These are phyloP conservation scores for Neurospora sp. DNA, from an alignment of 2,329 filamentous ascomycete genomes.

Conservation along the genomic window DNA sequence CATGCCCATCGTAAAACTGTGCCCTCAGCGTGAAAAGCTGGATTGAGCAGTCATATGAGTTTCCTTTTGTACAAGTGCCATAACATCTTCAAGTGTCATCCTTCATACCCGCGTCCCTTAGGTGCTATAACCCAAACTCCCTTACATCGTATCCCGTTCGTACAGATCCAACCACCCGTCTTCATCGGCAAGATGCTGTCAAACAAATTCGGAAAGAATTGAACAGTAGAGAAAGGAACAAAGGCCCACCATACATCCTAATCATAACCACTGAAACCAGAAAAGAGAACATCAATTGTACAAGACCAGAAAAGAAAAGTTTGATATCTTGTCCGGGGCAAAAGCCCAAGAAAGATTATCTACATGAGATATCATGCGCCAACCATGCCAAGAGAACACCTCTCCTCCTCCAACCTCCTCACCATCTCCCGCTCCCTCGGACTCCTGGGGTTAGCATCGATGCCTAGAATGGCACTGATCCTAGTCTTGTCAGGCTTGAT, in stretches of 20 bases:
- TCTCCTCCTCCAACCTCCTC: conserved; percentile 43
- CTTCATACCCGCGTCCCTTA: neutral
- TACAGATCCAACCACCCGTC: neutral
- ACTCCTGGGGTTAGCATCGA: conserved; percentile 47
- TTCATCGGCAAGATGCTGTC: neutral
- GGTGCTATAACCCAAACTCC: neutral
- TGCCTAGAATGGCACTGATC: conserved; percentile 53
- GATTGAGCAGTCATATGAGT: neutral
- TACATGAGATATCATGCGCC: conserved; percentile 19
- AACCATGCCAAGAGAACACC: conserved; percentile 23
- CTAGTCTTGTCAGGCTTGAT: conserved; percentile 40
- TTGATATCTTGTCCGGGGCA: neutral
- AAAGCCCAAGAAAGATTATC: neutral
- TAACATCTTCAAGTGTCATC: neutral
- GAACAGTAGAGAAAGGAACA: conserved; percentile 1
- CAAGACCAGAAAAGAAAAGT: neutral
- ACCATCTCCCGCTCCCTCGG: conserved; percentile 48
- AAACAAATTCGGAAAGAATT: neutral
- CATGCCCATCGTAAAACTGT: neutral
- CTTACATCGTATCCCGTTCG: neutral
- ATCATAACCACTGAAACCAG: neutral
- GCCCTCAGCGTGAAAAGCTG: neutral
- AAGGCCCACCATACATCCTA: neutral
- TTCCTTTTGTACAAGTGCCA: neutral
- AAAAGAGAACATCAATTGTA: neutral